phyloP scores from a whole-genome alignment of 306 rosid species.

The Castanopsis chinensis region DNA sequence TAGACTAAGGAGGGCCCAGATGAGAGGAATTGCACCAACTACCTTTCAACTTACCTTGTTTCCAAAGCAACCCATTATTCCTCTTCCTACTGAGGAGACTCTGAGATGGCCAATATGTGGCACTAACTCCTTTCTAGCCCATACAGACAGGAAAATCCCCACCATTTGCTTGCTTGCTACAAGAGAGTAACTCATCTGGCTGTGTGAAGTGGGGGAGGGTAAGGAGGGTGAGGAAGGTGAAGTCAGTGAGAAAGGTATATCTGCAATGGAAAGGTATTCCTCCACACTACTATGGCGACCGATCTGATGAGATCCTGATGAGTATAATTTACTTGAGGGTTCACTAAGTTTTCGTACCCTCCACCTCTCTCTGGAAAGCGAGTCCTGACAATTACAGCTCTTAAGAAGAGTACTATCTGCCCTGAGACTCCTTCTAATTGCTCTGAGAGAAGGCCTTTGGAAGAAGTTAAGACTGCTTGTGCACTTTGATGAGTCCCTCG shows the following conservation, averaged over 20 bases:
- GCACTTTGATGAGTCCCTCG: constrained; percentile 38
- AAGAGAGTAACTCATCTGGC: constrained; percentile 45
- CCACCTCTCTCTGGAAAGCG: constrained; percentile 43
- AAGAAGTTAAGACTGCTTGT: constrained; percentile 51
- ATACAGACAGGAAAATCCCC: constrained; percentile 77
- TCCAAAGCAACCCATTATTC: constrained; percentile 90
- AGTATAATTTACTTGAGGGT: constrained; percentile 28
- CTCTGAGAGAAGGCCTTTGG: constrained; percentile 78
- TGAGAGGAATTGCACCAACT: background rate
- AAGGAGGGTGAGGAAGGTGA: background rate
- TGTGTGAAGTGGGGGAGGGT: background rate
- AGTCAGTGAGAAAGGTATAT: constrained; percentile 34
- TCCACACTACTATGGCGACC: constrained; percentile 30
- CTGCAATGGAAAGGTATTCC: constrained; percentile 54
- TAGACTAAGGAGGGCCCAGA: background rate
- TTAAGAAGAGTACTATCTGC: constrained; percentile 65
- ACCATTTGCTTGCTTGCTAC: constrained; percentile 91
- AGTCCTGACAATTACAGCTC: constrained; percentile 79
- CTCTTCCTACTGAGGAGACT: constrained; percentile 79
- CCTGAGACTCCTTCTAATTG: constrained; percentile 51
- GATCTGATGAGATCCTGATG: background rate
- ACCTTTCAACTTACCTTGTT: constrained; percentile 60
- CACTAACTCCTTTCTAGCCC: constrained; percentile 72
- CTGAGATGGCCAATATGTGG: constrained; percentile 88
- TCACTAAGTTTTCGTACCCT: constrained; percentile 53